Conservation (phyloP, 148 eudicot genomes). For the Chenopodium album region DNA sequence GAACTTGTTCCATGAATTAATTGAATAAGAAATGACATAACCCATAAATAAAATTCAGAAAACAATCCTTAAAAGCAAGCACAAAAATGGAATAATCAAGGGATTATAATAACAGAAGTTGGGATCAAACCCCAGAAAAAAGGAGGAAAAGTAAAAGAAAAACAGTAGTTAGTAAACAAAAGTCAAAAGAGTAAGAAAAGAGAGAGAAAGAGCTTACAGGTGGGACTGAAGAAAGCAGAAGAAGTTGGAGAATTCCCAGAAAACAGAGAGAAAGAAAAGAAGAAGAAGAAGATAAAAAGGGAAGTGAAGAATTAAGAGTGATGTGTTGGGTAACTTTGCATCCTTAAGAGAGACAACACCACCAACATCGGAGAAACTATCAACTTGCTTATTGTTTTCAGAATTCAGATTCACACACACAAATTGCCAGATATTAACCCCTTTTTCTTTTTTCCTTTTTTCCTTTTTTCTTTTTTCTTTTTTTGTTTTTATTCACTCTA, state of each 20-base stretch:
- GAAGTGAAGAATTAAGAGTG: conserved; percentile 8
- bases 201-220: background rate
- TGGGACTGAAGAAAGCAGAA: background rate
- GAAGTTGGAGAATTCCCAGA: background rate
- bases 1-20: background rate
- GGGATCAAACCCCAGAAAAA: too few species aligned
- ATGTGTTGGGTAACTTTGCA: conserved; percentile 4
- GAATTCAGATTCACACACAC: too few species aligned
- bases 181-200: background rate
- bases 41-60: background rate
- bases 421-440: too few species aligned
- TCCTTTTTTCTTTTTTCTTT: too few species aligned
- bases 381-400: too few species aligned
- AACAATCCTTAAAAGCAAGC: background rate
- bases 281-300: background rate
- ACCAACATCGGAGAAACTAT: background rate
- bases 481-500: too few species aligned
- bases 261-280: background rate
- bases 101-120: too few species aligned
- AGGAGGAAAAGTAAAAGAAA: too few species aligned
- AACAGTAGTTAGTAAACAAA: too few species aligned
- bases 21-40: background rate
- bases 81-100: background rate
- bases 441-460: background rate
- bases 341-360: conserved; percentile 37